These are phyloP conservation scores for Uncinocarpus reesii DNA, from an alignment of 2,329 filamentous ascomycete genomes.

Conservation along the genomic window DNA sequence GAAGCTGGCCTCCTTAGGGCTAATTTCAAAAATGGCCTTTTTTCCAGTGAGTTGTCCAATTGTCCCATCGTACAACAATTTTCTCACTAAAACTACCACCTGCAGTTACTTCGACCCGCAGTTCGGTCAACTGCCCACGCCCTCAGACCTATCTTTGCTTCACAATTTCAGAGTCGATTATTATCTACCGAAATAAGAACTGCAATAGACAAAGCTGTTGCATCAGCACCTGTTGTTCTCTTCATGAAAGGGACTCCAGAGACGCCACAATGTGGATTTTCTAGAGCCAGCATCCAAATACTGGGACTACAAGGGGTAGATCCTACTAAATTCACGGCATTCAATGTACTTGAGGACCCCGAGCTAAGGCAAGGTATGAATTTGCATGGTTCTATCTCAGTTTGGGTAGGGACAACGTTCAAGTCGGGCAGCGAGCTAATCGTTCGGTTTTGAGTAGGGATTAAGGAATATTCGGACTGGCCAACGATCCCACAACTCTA, in stretches of 20 bases:
- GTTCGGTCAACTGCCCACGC: background rate
- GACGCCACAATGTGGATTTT: slow-evolving; percentile 93
- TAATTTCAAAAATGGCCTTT: background rate
- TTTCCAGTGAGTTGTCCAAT: slow-evolving; percentile 1
- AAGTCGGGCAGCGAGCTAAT: too few species aligned
- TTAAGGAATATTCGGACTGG: slow-evolving; percentile 99
- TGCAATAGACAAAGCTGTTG: slow-evolving; percentile 84
- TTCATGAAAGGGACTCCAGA: slow-evolving; percentile 99
- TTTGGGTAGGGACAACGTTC: too few species aligned
- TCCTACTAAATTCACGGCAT: slow-evolving; percentile 91
- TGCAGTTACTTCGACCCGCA: background rate
- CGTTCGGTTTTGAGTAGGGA: slow-evolving; percentile 49
- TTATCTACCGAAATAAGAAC: slow-evolving; percentile 69
- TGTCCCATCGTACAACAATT: background rate
- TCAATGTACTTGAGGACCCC: slow-evolving; percentile 88
- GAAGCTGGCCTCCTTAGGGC: background rate
- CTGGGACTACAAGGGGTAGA: slow-evolving; percentile 90
- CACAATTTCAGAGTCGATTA: slow-evolving; percentile 30
- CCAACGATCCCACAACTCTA: slow-evolving; percentile 97
- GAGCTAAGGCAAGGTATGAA: slow-evolving; percentile 67
- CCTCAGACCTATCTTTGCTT: background rate
- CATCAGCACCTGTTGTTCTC: slow-evolving; percentile 79
- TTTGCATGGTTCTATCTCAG: background rate
- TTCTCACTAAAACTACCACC: background rate
- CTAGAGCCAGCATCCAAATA: slow-evolving; percentile 87